Conservation (phyloP, 129 eudicot genomes). For the Arctium minus region DNA sequence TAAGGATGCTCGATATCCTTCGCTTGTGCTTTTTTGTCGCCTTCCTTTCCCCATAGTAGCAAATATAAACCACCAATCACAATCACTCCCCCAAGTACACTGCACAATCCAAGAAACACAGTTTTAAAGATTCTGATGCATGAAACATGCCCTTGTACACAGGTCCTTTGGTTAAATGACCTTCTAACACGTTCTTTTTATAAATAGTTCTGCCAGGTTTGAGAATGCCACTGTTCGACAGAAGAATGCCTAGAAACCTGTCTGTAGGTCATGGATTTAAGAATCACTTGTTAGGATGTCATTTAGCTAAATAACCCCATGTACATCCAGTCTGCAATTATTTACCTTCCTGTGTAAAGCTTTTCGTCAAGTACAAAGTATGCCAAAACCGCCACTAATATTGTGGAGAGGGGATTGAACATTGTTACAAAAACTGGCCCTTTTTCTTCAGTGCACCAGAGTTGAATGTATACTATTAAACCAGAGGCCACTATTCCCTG, state of each 20-base stretch:
- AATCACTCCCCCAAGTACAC: slow-evolving; percentile 45
- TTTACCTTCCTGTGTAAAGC: slow-evolving; percentile 57
- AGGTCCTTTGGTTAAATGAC: neutral
- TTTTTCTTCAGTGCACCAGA: slow-evolving; percentile 60
- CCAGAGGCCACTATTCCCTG: slow-evolving; percentile 75
- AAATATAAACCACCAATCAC: slow-evolving; percentile 51
- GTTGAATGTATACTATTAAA: slow-evolving; percentile 40
- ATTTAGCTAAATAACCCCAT: neutral
- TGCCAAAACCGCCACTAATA: slow-evolving; percentile 53
- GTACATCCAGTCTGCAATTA: neutral
- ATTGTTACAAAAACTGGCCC: slow-evolving; percentile 77
- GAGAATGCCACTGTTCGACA: neutral
- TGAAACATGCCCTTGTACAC: neutral
- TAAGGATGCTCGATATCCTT: slow-evolving; percentile 11
- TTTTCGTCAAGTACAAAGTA: slow-evolving; percentile 68
- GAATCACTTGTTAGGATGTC: neutral
- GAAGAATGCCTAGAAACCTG: neutral
- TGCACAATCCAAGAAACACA: slow-evolving; percentile 26
- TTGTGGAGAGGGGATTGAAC: slow-evolving; percentile 62
- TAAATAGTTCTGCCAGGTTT: neutral
- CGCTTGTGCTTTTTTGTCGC: slow-evolving; percentile 27
- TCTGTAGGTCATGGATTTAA: neutral
- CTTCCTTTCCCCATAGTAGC: slow-evolving; percentile 64
- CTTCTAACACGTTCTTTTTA: neutral
- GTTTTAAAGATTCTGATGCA: neutral